phyloP scores from a whole-genome alignment of 768 basidiomycete species.

The Cubamyces sp. region DNA sequence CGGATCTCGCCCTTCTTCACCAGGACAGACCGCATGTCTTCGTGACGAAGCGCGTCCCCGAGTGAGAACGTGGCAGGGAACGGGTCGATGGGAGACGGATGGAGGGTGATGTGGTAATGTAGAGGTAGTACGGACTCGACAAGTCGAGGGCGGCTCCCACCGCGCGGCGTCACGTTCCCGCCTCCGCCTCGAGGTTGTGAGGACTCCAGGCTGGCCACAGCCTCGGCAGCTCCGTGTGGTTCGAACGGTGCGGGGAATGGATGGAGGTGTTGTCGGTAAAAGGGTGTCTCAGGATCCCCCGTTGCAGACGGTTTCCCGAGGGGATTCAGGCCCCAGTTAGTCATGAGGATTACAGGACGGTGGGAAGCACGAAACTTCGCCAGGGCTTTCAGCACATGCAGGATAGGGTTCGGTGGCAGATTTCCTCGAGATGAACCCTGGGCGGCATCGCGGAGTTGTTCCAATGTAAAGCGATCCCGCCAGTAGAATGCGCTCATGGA shows the following conservation, averaged over 20 bases:
- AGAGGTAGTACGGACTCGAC: slow-evolving; percentile 33
- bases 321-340: slow-evolving; percentile 62
- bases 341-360: slow-evolving; percentile 54
- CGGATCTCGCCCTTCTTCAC: slow-evolving; percentile 19
- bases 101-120: slow-evolving; percentile 46
- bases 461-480: slow-evolving; percentile 68
- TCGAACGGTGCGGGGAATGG: slow-evolving; percentile 45
- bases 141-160: slow-evolving; percentile 13
- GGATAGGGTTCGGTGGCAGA: slow-evolving; percentile 40
- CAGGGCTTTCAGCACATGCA: slow-evolving; percentile 53
- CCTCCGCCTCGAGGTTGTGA: slow-evolving; percentile 9
- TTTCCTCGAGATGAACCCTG: slow-evolving; percentile 9
- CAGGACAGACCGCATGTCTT: slow-evolving; percentile 10
- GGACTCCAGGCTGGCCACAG: slow-evolving; percentile 1
- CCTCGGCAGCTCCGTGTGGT: slow-evolving; percentile 17
- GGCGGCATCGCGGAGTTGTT: slow-evolving; percentile 47
- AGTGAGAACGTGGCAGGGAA: slow-evolving; percentile 19
- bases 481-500: slow-evolving; percentile 80
- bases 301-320: slow-evolving; percentile 24
- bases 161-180: background rate
- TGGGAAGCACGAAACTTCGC: slow-evolving; percentile 52
- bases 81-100: slow-evolving; percentile 30
- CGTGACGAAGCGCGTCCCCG: slow-evolving; percentile 11
- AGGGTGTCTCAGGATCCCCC: slow-evolving; percentile 30
- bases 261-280: slow-evolving; percentile 58